phyloP scores from a whole-genome alignment of 2,329 filamentous ascomycete genomes.

The Sporothrix inflata region DNA sequence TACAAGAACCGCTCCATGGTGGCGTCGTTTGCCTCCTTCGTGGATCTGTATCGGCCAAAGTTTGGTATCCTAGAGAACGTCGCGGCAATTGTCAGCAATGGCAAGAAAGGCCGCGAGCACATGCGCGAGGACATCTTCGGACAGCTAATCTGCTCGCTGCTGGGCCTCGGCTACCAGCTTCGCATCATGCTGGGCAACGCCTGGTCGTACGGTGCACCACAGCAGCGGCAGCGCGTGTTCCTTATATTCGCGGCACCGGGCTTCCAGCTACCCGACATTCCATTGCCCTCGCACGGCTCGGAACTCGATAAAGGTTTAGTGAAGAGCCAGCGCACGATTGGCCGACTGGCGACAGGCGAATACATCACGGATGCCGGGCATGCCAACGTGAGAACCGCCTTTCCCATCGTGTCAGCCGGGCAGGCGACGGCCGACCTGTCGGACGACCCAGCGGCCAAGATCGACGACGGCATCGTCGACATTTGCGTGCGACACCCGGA shows the following conservation, averaged over 20 bases:
- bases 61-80: slow-evolving; percentile 83
- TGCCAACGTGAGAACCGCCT: slow-evolving; percentile 58
- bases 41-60: slow-evolving; percentile 75
- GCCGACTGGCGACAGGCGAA: slow-evolving; percentile 62
- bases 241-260: slow-evolving; percentile 72
- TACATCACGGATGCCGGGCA: slow-evolving; percentile 54
- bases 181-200: slow-evolving; percentile 70
- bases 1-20: slow-evolving; percentile 75
- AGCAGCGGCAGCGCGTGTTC: slow-evolving; percentile 70
- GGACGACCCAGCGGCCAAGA: slow-evolving; percentile 35
- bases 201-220: slow-evolving; percentile 68
- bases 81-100: slow-evolving; percentile 52
- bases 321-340: slow-evolving; percentile 46
- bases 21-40: slow-evolving; percentile 72
- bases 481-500: slow-evolving; percentile 69
- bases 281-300: slow-evolving; percentile 62
- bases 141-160: slow-evolving; percentile 72
- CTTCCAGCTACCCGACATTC: slow-evolving; percentile 57
- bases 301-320: background rate
- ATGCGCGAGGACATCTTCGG: slow-evolving; percentile 68
- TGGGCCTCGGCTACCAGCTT: slow-evolving; percentile 77
- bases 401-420: slow-evolving; percentile 57
- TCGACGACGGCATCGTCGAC: slow-evolving; percentile 64
- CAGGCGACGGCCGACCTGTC: slow-evolving; percentile 66
- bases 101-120: slow-evolving; percentile 38